Conservation (phyloP, 106 monocot species). For the Acorus gramineus region DNA sequence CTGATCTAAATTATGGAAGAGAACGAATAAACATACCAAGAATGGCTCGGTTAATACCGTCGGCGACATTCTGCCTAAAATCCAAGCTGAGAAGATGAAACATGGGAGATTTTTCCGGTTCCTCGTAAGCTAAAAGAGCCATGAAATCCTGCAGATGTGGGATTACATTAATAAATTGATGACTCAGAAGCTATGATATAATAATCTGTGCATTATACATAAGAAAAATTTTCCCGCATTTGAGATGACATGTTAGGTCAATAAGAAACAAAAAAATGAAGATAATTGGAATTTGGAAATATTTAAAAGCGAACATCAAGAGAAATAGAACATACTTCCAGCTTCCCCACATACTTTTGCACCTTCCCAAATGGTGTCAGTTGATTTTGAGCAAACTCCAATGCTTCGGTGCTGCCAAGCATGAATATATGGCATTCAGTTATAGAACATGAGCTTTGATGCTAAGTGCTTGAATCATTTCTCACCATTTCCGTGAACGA, state of each 20-base stretch:
- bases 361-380: constrained; percentile 71
- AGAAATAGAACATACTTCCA: constrained; percentile 58
- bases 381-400: constrained; percentile 85
- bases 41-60: constrained; percentile 65
- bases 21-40: constrained; percentile 43
- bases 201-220: no score
- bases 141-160: constrained; percentile 51
- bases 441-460: background rate
- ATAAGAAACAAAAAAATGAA: background rate
- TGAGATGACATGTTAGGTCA: background rate
- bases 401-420: constrained; percentile 81
- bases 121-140: constrained; percentile 82
- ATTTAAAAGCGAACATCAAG: background rate
- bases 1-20: constrained; percentile 1
- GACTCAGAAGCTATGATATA: no score
- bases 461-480: background rate
- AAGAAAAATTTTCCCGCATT: no score
- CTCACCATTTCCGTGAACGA: constrained; percentile 66
- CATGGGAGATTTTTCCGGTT: constrained; percentile 92
- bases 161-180: background rate
- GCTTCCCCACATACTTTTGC: constrained; percentile 67
- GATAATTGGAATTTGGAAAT: background rate
- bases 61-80: constrained; percentile 71
- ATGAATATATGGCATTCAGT: background rate
- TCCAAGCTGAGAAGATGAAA: constrained; percentile 78